phyloP scores from a whole-genome alignment of 306 rosid genomes.

The Pachyrhizus erosus region DNA sequence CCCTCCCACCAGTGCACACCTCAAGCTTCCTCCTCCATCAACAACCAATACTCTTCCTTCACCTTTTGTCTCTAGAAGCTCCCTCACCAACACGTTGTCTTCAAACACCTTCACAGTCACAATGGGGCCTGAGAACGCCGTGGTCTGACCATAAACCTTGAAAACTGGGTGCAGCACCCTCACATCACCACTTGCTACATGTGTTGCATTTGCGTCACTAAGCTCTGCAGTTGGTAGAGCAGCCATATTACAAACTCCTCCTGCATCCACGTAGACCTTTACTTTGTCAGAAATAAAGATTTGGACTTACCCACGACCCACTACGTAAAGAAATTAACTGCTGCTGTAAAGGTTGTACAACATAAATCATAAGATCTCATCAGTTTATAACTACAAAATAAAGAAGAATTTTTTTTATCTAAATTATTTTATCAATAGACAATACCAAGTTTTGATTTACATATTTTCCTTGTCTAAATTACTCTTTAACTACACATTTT shows the following conservation, averaged over 20 bases:
- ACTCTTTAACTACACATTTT: too few species aligned
- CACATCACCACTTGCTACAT: conserved; percentile 44
- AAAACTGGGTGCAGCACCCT: conserved; percentile 59
- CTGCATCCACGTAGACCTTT: conserved; percentile 4
- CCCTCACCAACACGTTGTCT: conserved; percentile 76
- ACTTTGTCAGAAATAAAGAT: neutral
- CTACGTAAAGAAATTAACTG: neutral
- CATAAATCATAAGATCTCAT: neutral
- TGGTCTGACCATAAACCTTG: conserved; percentile 57
- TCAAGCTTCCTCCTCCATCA: conserved; percentile 61
- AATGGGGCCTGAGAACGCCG: conserved; percentile 65
- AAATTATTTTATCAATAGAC: too few species aligned
- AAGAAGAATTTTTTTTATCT: too few species aligned
- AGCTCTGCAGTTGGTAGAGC: conserved; percentile 51
- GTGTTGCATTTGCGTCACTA: conserved; percentile 51
- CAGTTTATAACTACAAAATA: neutral
- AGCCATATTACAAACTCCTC: conserved; percentile 31
- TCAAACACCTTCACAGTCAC: conserved; percentile 75
- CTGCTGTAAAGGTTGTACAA: neutral
- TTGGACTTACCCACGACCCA: neutral
- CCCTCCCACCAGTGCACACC: conserved; percentile 58
- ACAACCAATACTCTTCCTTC: conserved; percentile 60
- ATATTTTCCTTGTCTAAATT: too few species aligned
- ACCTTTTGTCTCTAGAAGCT: conserved; percentile 64
- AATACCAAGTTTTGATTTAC: too few species aligned